Base-by-base conservation (phyloP, 192 early-diverging fungal species). In the Podila horticola region DNA sequence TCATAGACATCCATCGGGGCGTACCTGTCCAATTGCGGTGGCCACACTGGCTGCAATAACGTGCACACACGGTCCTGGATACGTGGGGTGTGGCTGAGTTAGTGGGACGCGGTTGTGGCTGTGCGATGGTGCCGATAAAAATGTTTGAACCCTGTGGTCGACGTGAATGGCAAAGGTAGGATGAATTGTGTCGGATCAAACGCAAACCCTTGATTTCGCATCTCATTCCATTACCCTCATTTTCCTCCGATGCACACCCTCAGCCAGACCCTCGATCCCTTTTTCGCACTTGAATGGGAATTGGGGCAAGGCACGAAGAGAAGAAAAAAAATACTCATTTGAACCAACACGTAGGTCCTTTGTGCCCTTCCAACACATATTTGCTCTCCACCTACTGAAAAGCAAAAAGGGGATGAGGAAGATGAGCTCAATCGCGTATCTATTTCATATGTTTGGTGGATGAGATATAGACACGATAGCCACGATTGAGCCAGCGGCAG, bases 291-390 rank as follows among this genome's bases (percentile, higher is more conserved):
- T 55, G 9, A 45, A 33, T 38, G 50, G 60, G 62, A 58, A 48
- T 59, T 59, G 24, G 15, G 41, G 41, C 15, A 45, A 45, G 41
- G 41, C 24, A 57, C 48, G 22, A 19, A 49, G 33, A 28, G 33
- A 28, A 31, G 67, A n/a, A 17, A 5, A 24, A 33, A 31, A 74
- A 79, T 79, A 79, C 75, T 67, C 63, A 79, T 79, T 64, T 79
- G 31, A 71, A 79, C 69, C 69, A 79, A 79, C 69, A 79, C 69
- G 63, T 71, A 51, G 68, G 58, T 59, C 74, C 36, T 66, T 60
- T 38, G 24, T 28, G 9, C 5, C 22, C 9, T 28, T 24, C 20
- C 22, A 33, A 19, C 24, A 13, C 66, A 38, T 57, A 34, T 34
- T 11, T n/a, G 30, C 34, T 22, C 19, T 13, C 64, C 20, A 52